Base-by-base conservation (phyloP, 495 filamentous ascomycete genomes). In the Rhypophila decipiens region DNA sequence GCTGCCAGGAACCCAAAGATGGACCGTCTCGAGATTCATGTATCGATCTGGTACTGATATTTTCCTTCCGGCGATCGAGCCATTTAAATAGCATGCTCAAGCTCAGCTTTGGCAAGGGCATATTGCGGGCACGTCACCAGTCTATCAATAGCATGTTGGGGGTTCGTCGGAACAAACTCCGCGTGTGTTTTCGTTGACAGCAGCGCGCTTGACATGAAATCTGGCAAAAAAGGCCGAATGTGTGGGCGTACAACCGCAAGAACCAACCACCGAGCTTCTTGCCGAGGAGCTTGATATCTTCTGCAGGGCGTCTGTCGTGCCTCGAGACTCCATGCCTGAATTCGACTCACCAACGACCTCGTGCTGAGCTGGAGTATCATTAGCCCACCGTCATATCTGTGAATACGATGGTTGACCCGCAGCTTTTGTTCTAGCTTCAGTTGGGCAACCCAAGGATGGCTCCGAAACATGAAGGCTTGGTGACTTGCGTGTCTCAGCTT, bases 401-500 rank as follows among this genome's bases (percentile, higher is more conserved):
- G 20, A 39, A 9, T 39, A 15, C 13, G 36, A 13, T 39, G n/a
- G 36, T 22, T 3, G 36, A 2, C 11, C 15, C 20, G 19, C 38
- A 23, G 12, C 27, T 13, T 13, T 13, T 31, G 27, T 18, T 5
- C 38, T 23, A 23, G 18, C 17, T 29, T 29, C 5, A 31, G 41
- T 10, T 43, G 41, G 41, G 17, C n/a, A 27, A 31, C 23, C 23
- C 23, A 29, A 22, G 33, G 23, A 17, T 10, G 39, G 23, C 10
- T 19, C 41, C 41, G 41, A 43, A 43, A 43, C 41, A 27, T 19
- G 41, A n/a, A 8, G 11, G 12, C 5, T 15, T 19, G 24, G 39
- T 34, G 18, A 39, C 27, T 39, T 44, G 23, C 31, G 7, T 55
- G 52, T 51, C 42, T 51, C 33, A 51, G 39, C 19, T 10, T 11